Conservation (phyloP, 805 yeast species). For the Myxozyma mucilagina region DNA sequence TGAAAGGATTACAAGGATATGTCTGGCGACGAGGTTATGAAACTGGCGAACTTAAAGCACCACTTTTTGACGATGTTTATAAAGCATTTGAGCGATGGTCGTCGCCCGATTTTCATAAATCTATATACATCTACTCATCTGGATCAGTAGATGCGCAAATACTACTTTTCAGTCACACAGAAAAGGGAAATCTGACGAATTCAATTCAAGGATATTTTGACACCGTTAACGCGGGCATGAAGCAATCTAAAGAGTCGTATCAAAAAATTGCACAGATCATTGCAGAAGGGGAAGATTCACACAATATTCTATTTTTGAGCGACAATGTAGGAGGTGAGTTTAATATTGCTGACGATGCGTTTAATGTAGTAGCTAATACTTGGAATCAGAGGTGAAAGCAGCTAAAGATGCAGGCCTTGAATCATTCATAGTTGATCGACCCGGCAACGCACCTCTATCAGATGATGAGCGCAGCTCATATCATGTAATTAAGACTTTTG, state of each 20-base stretch:
- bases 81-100: slow-evolving; percentile 51
- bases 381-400: slow-evolving; percentile 64
- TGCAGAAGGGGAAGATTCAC: slow-evolving; percentile 27
- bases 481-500: slow-evolving; percentile 18
- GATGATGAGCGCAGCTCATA: slow-evolving; percentile 21
- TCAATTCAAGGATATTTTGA: slow-evolving; percentile 72
- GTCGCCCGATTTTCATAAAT: not conserved
- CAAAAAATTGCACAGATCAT: slow-evolving; percentile 49
- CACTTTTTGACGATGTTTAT: slow-evolving; percentile 73
- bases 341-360: not conserved
- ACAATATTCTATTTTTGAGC: slow-evolving; percentile 63
- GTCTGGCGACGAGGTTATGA: slow-evolving; percentile 82
- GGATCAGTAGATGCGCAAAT: slow-evolving; percentile 89
- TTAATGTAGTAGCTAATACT: not conserved
- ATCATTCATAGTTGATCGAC: slow-evolving; percentile 62
- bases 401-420: slow-evolving; percentile 66
- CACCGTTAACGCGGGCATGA: slow-evolving; percentile 79
- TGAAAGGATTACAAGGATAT: slow-evolving; percentile 79
- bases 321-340: slow-evolving; percentile 58
- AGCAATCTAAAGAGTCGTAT: slow-evolving; percentile 61
- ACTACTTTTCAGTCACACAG: slow-evolving; percentile 67
- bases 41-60: slow-evolving; percentile 73
- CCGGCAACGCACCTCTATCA: slow-evolving; percentile 59
- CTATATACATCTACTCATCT: slow-evolving; percentile 76
- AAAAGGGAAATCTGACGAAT: slow-evolving; percentile 54